Percentiles rank a stretch among this genome's conserved stretches.
Conservation (phyloP, 2,329 filamentous ascomycete genomes). For the Nemania diffusa region DNA sequence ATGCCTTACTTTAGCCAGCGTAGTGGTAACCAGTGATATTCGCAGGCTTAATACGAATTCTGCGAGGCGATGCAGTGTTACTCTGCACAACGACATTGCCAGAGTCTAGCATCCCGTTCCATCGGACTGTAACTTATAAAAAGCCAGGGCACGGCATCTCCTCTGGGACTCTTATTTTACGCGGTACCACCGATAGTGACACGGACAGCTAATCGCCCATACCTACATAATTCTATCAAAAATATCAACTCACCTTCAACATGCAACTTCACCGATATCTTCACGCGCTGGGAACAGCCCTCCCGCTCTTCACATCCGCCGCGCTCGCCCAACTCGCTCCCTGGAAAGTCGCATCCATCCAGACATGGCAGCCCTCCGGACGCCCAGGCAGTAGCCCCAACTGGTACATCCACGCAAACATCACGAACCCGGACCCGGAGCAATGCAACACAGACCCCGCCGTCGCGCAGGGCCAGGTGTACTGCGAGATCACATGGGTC, state of each 20-base stretch:
- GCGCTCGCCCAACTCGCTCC: slow-evolving; percentile 28
- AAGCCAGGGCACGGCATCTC: neutral
- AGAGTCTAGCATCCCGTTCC: neutral
- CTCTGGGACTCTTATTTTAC: neutral
- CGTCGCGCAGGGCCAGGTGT: slow-evolving; percentile 38
- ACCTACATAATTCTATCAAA: neutral
- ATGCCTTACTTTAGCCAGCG: slow-evolving; percentile 9
- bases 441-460: slow-evolving; percentile 22
- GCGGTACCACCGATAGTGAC: neutral
- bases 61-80: slow-evolving; percentile 11
- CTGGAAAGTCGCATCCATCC: slow-evolving; percentile 44
- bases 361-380: slow-evolving; percentile 43
- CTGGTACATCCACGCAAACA: slow-evolving; percentile 39
- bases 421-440: slow-evolving; percentile 45
- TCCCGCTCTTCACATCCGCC: slow-evolving; percentile 10
- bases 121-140: neutral
- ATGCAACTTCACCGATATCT: slow-evolving; percentile 14
- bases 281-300: neutral
- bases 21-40: neutral
- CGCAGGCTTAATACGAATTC: neutral
- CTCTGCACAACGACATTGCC: neutral
- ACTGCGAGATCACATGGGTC: slow-evolving; percentile 44
- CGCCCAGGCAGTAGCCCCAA: slow-evolving; percentile 39
- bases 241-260: neutral
- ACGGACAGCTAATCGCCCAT: neutral